Evolutionary conservation across 2,329 filamentous ascomycete genomes (phyloP).

Genomic region (Tolypocladium tundrense): DNA sequence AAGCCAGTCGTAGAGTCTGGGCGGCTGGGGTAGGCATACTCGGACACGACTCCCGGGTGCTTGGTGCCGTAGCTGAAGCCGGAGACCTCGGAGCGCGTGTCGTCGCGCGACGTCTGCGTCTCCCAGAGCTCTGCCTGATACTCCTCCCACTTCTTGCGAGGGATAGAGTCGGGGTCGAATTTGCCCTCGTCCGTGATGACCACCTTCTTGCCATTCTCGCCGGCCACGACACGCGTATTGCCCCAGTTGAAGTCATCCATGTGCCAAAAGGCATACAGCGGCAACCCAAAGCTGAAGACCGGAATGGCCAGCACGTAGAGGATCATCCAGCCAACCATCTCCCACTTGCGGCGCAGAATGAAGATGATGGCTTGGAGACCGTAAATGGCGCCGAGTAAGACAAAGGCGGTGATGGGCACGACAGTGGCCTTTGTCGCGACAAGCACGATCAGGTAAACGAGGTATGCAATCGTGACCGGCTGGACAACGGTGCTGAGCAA

Average conservation of each 20-base stretch:
- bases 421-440: constrained; percentile 50
- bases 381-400: constrained; percentile 90
- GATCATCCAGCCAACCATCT: constrained; percentile 99
- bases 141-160: constrained; percentile 98
- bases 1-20: constrained; percentile 44
- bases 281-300: constrained; percentile 81
- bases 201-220: constrained; percentile 85
- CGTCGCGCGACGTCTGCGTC: constrained; percentile 72
- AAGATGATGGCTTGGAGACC: constrained; percentile 96
- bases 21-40: constrained; percentile 58
- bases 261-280: constrained; percentile 95
- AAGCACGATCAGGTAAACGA: constrained; percentile 77
- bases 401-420: constrained; percentile 76
- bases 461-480: constrained; percentile 82
- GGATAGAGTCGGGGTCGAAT: constrained; percentile 86
- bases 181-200: constrained; percentile 96
- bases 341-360: constrained; percentile 93
- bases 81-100: constrained; percentile 78
- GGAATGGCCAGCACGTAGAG: constrained; percentile 88
- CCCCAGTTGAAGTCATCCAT: constrained; percentile 99
- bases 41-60: constrained; percentile 51
- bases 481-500: constrained; percentile 85
- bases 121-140: constrained; percentile 99
- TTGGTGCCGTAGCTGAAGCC: constrained; percentile 92
- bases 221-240: constrained; percentile 93